Percentiles rank a stretch among this genome's conserved stretches.
phyloP scores from a whole-genome alignment of 2,329 filamentous ascomycete species.

The Aspergillus hortae region DNA sequence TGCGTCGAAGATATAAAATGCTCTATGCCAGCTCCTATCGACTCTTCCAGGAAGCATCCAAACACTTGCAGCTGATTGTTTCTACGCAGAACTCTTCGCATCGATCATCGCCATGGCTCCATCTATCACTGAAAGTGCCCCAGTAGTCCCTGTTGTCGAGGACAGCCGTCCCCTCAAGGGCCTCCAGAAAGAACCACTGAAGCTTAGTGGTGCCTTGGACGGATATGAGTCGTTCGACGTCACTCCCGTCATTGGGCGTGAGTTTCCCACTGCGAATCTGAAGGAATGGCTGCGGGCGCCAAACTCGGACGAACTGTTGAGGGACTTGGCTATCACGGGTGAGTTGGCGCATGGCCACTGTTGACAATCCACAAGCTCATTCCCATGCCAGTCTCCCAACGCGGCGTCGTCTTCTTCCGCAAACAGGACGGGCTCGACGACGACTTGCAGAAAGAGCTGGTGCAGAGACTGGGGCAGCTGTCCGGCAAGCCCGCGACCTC shows the following conservation, averaged over 20 bases:
- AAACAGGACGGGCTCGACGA: constrained; percentile 49
- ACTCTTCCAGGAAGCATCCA: not conserved
- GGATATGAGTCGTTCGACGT: constrained; percentile 47
- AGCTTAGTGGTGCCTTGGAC: constrained; percentile 40
- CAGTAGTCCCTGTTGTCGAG: constrained; percentile 15
- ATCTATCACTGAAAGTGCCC: constrained; percentile 17
- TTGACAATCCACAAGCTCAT: not conserved
- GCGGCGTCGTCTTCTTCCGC: constrained; percentile 54
- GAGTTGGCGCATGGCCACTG: not conserved
- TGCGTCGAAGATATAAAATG: not conserved
- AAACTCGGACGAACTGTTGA: constrained; percentile 33
- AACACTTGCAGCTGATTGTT: not conserved
- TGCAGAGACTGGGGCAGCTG: constrained; percentile 47
- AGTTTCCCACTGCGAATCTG: constrained; percentile 44
- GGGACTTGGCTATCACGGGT: constrained; percentile 36
- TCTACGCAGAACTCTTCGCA: not conserved
- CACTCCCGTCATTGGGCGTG: constrained; percentile 50
- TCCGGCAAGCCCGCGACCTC: constrained; percentile 47
- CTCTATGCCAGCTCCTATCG: not conserved
- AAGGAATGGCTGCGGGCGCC: constrained; percentile 47
- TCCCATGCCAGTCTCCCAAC: constrained; percentile 43
- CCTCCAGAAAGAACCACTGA: constrained; percentile 28
- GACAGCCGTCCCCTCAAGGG: constrained; percentile 12
- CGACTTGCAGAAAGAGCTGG: constrained; percentile 51
- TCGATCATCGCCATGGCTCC: constrained; percentile 16